Percentiles rank a stretch among this genome's conserved stretches.
These are phyloP conservation scores for Lactarius akahatsu DNA, from an alignment of 768 basidiomycete species.

Conservation along the genomic window DNA sequence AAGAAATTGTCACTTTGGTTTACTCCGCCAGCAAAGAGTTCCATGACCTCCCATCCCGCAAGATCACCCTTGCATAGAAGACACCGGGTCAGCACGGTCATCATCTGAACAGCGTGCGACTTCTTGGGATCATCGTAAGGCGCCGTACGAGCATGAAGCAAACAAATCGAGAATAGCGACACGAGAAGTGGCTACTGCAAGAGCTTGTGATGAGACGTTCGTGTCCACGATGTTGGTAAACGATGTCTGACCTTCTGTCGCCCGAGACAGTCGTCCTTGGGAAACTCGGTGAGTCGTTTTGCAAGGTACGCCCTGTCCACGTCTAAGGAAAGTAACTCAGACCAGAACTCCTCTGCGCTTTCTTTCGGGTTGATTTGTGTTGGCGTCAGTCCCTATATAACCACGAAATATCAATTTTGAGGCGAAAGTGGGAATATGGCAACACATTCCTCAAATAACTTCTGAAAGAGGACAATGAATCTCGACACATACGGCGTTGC, in stretches of 20 bases:
- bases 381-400: slow-evolving; percentile 43
- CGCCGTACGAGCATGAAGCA: slow-evolving; percentile 40
- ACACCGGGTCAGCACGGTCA: slow-evolving; percentile 47
- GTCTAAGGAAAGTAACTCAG: slow-evolving; percentile 50
- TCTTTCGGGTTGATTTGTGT: slow-evolving; percentile 46
- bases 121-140: slow-evolving; percentile 39
- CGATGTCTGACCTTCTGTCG: slow-evolving; percentile 48
- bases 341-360: slow-evolving; percentile 50
- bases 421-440: not conserved
- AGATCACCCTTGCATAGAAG: slow-evolving; percentile 53
- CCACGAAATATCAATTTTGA: slow-evolving; percentile 3
- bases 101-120: slow-evolving; percentile 50
- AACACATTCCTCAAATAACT: slow-evolving; percentile 45
- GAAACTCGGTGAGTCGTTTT: slow-evolving; percentile 40
- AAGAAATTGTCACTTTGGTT: slow-evolving; percentile 58
- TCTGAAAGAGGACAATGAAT: slow-evolving; percentile 47
- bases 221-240: not conserved
- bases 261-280: slow-evolving; percentile 52
- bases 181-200: slow-evolving; percentile 51
- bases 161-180: slow-evolving; percentile 48
- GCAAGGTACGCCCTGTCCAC: slow-evolving; percentile 50
- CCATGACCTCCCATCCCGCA: slow-evolving; percentile 73
- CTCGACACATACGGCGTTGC: slow-evolving; percentile 42
- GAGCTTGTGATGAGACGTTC: slow-evolving; percentile 24
- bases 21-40: slow-evolving; percentile 61